These are phyloP conservation scores for Nothophaeocryptopus gaeumannii DNA, from an alignment of 2,329 filamentous ascomycete genomes.

Conservation along the genomic window DNA sequence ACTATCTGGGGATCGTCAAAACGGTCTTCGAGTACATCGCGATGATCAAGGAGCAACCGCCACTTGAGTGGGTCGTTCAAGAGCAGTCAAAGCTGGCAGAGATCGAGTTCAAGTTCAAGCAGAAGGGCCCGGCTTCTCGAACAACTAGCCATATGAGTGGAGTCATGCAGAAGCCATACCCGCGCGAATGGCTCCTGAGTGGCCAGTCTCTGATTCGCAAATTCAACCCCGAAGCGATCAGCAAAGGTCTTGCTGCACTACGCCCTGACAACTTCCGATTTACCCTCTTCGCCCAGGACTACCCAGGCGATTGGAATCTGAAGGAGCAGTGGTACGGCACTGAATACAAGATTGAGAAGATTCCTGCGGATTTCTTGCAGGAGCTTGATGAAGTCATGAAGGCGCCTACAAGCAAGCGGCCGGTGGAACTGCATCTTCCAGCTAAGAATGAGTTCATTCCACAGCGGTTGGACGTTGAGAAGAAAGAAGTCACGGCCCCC, in stretches of 20 bases:
- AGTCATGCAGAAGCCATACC: slow-evolving; percentile 87
- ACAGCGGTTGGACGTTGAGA: slow-evolving; percentile 87
- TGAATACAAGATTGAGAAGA: slow-evolving; percentile 79
- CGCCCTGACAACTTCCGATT: slow-evolving; percentile 87
- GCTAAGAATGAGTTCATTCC: slow-evolving; percentile 96
- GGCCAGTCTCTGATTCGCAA: slow-evolving; percentile 71
- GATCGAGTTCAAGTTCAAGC: slow-evolving; percentile 90
- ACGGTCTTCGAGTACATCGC: slow-evolving; percentile 88
- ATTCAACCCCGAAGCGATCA: slow-evolving; percentile 76
- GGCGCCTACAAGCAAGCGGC: slow-evolving; percentile 54
- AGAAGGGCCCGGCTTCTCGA: slow-evolving; percentile 83
- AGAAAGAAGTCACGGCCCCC: slow-evolving; percentile 79
- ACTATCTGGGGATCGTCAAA: slow-evolving; percentile 79
- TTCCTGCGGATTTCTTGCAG: slow-evolving; percentile 70
- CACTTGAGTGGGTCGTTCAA: slow-evolving; percentile 89
- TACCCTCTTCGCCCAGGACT: slow-evolving; percentile 76
- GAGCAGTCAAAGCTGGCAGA: slow-evolving; percentile 89
- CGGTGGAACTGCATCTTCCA: slow-evolving; percentile 75
- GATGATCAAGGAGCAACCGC: slow-evolving; percentile 73
- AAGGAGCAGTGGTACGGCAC: slow-evolving; percentile 99
- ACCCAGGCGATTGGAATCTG: slow-evolving; percentile 77
- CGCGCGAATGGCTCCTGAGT: slow-evolving; percentile 83
- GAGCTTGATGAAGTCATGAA: slow-evolving; percentile 65
- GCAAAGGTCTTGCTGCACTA: slow-evolving; percentile 68
- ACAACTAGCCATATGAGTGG: slow-evolving; percentile 84